Conservation (phyloP, 768 basidiomycete species). For the Tulasnella sp. region DNA sequence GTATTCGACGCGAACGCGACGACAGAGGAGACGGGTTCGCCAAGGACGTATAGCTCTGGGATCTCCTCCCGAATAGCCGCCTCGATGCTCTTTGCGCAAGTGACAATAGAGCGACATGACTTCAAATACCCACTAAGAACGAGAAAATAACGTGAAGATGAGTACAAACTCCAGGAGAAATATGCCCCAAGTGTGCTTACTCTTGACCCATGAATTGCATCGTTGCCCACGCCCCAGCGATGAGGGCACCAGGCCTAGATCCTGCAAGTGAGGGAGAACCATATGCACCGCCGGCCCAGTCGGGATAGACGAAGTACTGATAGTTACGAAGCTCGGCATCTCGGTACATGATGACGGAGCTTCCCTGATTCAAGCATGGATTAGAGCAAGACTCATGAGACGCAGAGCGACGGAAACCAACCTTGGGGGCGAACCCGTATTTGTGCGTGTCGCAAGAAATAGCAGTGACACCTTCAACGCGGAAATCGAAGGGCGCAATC, state of each 20-base stretch:
- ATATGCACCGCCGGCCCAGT: conserved; percentile 84
- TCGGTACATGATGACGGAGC: conserved; percentile 93
- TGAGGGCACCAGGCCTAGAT: conserved; percentile 83
- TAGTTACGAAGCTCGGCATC: conserved; percentile 58
- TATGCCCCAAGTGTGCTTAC: conserved; percentile 34
- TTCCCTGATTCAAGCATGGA: conserved; percentile 40
- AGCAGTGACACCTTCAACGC: conserved; percentile 80
- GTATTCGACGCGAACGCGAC: conserved; percentile 73
- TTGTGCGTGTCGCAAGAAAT: conserved; percentile 97
- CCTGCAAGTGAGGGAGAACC: conserved; percentile 83
- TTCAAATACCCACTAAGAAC: conserved; percentile 64
- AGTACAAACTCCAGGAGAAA: not conserved
- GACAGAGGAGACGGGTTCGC: conserved; percentile 80
- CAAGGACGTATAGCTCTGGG: conserved; percentile 78
- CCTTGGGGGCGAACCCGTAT: conserved; percentile 95
- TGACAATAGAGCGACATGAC: conserved; percentile 76
- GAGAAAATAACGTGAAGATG: not conserved
- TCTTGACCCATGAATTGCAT: conserved; percentile 86
- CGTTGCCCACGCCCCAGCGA: conserved; percentile 94
- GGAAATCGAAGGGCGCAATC: conserved; percentile 75
- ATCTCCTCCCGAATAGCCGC: conserved; percentile 53
- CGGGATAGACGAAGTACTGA: conserved; percentile 78
- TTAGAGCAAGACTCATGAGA: not conserved
- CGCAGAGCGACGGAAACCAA: conserved; percentile 18
- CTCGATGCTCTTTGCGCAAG: conserved; percentile 57